Evolutionary conservation across 495 filamentous ascomycete species (phyloP).

Genomic region (Penicillium canariense): DNA sequence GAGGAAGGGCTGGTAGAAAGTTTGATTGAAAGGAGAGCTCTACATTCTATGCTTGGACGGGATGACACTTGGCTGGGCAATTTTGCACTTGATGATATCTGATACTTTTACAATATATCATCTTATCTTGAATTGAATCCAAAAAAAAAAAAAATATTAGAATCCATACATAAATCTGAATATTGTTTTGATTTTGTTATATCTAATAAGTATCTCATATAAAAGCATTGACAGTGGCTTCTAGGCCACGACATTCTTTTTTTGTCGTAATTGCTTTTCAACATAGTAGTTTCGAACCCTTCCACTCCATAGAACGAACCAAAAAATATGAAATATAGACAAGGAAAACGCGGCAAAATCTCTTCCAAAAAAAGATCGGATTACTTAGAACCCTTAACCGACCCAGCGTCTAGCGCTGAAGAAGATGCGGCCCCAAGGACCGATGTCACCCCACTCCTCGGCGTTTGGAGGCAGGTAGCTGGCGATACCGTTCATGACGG

Average conservation of each 20-base stretch:
- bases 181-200: slow-evolving; percentile 16
- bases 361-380: not conserved
- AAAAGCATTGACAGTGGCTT: slow-evolving; percentile 5
- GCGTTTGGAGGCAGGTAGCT: slow-evolving; percentile 69
- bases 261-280: slow-evolving; percentile 1
- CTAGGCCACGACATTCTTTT: not conserved
- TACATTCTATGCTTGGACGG: not conserved
- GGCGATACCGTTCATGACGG: slow-evolving; percentile 76
- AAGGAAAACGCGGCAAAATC: slow-evolving; percentile 8
- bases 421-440: slow-evolving; percentile 83
- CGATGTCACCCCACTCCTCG: slow-evolving; percentile 79
- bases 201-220: slow-evolving; percentile 9
- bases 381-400: slow-evolving; percentile 46
- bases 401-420: slow-evolving; percentile 83
- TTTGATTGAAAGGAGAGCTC: not conserved
- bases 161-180: not conserved
- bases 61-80: not conserved
- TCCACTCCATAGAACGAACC: slow-evolving; percentile 10
- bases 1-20: slow-evolving; percentile 17
- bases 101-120: slow-evolving; percentile 8
- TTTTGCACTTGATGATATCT: slow-evolving; percentile 7
- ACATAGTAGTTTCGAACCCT: slow-evolving; percentile 2
- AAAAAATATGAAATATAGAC: slow-evolving; percentile 14
- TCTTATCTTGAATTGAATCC: not conserved
- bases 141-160: not conserved